Evolutionary conservation across 495 filamentous ascomycete species (phyloP), one percentile per base, ranked within the genome.

Genomic region (Talaromyces ruber): DNA sequence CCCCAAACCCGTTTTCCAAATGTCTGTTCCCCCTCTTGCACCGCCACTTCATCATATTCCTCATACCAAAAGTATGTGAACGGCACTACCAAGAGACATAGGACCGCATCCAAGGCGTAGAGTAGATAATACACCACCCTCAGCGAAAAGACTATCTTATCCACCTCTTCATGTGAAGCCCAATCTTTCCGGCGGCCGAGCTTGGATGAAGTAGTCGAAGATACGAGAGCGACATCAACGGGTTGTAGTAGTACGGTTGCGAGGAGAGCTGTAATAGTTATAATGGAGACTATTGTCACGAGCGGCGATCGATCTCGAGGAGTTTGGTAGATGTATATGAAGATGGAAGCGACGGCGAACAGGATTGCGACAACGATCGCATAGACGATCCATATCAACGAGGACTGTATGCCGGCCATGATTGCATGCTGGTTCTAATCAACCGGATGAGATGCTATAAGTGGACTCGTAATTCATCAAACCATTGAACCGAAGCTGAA

Each of bases 61-160:
- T 99, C 94, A 64, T 95, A 96, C 86, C 87, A 97, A 74, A 99
- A 99, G 75, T 98, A 99, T 12, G 92, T 87, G 70, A 99, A 99
- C 1, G 94, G 94, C 21, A 97, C 86, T 21, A 96, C 84, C 34
- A 98, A 68, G 39, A 99, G 80, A 70, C 95, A 98, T 14, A 99
- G 86, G 2, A 96, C 71, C 1, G 93, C 93, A 74, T 99, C 95
- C 63, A 96, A 72, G 30, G 88, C 93, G 74, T 98, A 99, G 1
- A 98, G 81, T 0, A 84, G 80, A 73, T 98, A 99, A 73, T 98
- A 99, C 57, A 97, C 86, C 62, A 94, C 84, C 67, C 89, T 90
- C 47, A 99, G 78, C 1, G 90, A 89, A 30, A 84, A 79, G 4
- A 90, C 76, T 54, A 98, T 96, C 60, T 80, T 80, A 62, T 90